phyloP scores from a whole-genome alignment of 768 basidiomycete species.

The Phaffia tasmanica region DNA sequence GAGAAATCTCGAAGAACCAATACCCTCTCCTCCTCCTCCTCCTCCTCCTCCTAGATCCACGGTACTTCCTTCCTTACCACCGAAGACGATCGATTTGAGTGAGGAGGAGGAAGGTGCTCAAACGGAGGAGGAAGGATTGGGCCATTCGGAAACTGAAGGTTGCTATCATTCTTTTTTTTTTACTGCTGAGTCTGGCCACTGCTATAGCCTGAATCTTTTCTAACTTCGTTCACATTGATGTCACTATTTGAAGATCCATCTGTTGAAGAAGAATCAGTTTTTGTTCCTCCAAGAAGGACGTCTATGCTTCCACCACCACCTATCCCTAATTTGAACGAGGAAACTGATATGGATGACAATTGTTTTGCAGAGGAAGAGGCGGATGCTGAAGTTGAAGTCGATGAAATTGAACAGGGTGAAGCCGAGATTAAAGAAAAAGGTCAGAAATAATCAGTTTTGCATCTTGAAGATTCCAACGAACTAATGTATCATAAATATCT shows the following conservation, averaged over 20 bases:
- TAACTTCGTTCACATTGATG: too few relatives aligned
- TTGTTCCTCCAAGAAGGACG: not conserved
- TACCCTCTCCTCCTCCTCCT: slow-evolving; percentile 20
- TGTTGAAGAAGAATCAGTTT: not conserved
- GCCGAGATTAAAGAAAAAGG: not conserved
- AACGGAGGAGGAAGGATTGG: slow-evolving; percentile 14
- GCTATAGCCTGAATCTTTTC: too few relatives aligned
- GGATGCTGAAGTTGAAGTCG: slow-evolving; percentile 20
- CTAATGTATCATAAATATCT: too few relatives aligned
- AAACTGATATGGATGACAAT: not conserved
- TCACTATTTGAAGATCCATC: not conserved
- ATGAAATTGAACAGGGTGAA: slow-evolving; percentile 14
- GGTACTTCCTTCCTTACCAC: not conserved
- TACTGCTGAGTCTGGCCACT: too few relatives aligned
- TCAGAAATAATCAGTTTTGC: too few relatives aligned
- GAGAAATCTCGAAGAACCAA: slow-evolving; percentile 6
- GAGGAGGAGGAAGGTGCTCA: not conserved
- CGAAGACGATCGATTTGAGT: slow-evolving; percentile 13
- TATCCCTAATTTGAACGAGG: slow-evolving; percentile 1
- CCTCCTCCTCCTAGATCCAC: slow-evolving; percentile 20
- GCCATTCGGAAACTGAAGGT: slow-evolving; percentile 2
- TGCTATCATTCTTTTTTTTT: too few relatives aligned
- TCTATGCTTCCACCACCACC: slow-evolving; percentile 1
- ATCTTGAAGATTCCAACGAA: too few relatives aligned
- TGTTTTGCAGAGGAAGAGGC: slow-evolving; percentile 2